Conservation (phyloP, 2,329 filamentous ascomycete species). For the Colletotrichum karsti region DNA sequence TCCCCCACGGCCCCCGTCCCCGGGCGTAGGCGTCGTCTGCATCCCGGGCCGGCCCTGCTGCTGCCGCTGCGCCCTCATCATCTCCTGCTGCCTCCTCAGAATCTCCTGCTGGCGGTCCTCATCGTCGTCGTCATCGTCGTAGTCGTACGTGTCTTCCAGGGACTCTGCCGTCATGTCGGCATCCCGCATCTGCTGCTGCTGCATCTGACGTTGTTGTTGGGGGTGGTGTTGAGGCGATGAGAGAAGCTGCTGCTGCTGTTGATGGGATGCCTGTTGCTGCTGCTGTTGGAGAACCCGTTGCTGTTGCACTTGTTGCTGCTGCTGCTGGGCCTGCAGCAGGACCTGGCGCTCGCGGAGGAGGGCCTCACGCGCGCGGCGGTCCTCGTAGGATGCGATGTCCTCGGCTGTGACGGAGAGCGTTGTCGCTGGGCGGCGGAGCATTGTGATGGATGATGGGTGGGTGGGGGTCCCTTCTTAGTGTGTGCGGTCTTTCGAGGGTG, state of each 20-base stretch:
- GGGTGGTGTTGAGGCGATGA: slow-evolving; percentile 13
- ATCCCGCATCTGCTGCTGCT: slow-evolving; percentile 15
- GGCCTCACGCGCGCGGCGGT: slow-evolving; percentile 59
- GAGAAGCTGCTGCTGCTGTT: slow-evolving; percentile 27
- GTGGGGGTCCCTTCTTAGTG: too few species aligned
- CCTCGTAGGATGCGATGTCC: slow-evolving; percentile 76
- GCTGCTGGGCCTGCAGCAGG: slow-evolving; percentile 25
- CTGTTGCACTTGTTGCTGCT: slow-evolving; percentile 10
- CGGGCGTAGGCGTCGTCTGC: slow-evolving; percentile 37
- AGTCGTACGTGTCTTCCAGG: slow-evolving; percentile 18
- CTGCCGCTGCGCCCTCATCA: slow-evolving; percentile 3
- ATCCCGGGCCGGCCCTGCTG: slow-evolving; percentile 23
- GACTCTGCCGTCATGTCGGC: slow-evolving; percentile 21
- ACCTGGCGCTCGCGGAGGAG: slow-evolving; percentile 27
- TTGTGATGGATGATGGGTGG: slow-evolving; percentile 37
- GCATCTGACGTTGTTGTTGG: too few species aligned
- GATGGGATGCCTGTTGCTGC: slow-evolving; percentile 8
- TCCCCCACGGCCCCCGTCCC: slow-evolving; percentile 17
- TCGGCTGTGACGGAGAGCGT: slow-evolving; percentile 74
- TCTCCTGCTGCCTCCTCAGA: slow-evolving; percentile 10
- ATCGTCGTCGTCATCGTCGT: too few species aligned
- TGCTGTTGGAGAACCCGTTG: slow-evolving; percentile 24
- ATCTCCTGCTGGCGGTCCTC: slow-evolving; percentile 22
- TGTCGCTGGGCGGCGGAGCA: slow-evolving; percentile 75
- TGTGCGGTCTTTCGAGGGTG: neutral